A percentile compares a stretch with the other conserved stretches of the same genome.
Conservation (phyloP, 768 basidiomycete species). For the Rhodotorula graminis region DNA sequence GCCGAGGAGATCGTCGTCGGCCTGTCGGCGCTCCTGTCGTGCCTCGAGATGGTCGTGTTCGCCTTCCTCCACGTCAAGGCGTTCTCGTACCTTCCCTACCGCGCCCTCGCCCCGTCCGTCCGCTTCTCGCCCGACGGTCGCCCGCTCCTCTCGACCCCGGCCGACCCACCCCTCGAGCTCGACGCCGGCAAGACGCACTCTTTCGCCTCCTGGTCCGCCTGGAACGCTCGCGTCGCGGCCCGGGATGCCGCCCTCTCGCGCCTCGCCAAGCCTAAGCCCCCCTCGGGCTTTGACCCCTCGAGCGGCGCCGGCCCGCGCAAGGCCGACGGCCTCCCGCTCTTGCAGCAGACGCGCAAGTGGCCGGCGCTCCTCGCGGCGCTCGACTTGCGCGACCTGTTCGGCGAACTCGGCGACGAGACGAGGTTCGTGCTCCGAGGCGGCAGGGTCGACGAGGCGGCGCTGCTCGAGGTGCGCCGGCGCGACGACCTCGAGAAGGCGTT, state of each 20-base stretch:
- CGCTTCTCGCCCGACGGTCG: neutral
- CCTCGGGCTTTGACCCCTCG: neutral
- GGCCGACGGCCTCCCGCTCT: neutral
- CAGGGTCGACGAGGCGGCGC: neutral
- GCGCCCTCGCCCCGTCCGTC: constrained; percentile 28
- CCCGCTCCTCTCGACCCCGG: neutral
- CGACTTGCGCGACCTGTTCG: constrained; percentile 4
- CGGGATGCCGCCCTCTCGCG: neutral
- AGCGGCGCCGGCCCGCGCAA: neutral
- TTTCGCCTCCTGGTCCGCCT: no score
- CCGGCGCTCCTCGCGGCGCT: constrained; percentile 14
- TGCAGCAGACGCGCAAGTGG: constrained; percentile 18
- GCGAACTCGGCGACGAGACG: constrained; percentile 17
- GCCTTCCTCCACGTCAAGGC: constrained; percentile 67
- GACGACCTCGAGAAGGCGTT: constrained; percentile 13
- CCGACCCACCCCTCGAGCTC: neutral
- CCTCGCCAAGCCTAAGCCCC: constrained; percentile 7
- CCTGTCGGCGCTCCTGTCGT: constrained; percentile 63
- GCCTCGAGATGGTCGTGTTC: constrained; percentile 62
- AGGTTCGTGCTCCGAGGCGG: constrained; percentile 16
- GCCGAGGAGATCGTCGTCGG: constrained; percentile 69
- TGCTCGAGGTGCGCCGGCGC: neutral
- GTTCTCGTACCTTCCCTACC: constrained; percentile 66
- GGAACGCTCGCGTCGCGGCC: no score
- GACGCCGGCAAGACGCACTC: neutral